These are phyloP conservation scores for Didymella arachidicola DNA, from an alignment of 2,329 filamentous ascomycete species.

Conservation along the genomic window DNA sequence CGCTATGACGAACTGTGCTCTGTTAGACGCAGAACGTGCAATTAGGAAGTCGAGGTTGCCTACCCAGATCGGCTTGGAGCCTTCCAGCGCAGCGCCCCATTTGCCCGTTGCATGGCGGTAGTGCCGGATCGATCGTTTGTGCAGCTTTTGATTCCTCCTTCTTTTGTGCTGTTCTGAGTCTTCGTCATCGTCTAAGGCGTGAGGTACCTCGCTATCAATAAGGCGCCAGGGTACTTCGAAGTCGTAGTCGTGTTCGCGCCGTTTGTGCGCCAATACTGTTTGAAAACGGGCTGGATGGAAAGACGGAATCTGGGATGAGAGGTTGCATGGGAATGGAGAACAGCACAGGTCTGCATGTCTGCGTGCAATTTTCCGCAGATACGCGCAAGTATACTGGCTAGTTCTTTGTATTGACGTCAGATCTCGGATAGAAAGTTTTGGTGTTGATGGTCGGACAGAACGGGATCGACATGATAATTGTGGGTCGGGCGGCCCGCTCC, in stretches of 20 bases:
- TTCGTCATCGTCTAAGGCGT: conserved; percentile 5
- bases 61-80: conserved; percentile 19
- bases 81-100: conserved; percentile 17
- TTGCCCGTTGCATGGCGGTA: conserved; percentile 15
- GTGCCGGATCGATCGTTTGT: conserved; percentile 11
- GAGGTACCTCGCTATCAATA: conserved; percentile 4
- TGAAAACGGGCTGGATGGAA: not conserved
- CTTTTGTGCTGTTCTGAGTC: conserved; percentile 19
- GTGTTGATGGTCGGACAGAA: not conserved
- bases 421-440: not conserved
- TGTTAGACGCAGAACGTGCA: not conserved
- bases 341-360: not conserved
- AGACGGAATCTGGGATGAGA: not conserved
- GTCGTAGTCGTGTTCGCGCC: conserved; percentile 17
- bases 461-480: conserved; percentile 12
- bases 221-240: conserved; percentile 15
- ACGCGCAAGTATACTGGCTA: not conserved
- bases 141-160: conserved; percentile 2
- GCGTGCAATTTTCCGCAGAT: not conserved
- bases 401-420: conserved; percentile 11
- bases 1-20: conserved; percentile 7
- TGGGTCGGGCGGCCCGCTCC: conserved; percentile 6
- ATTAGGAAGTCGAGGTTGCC: not conserved
- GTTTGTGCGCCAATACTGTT: conserved; percentile 8
- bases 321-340: not conserved